A percentile compares a stretch with the other conserved stretches of the same genome.
Evolutionary conservation across 768 basidiomycete genomes (phyloP).

Genomic region (Hemileccinum impolitum): DNA sequence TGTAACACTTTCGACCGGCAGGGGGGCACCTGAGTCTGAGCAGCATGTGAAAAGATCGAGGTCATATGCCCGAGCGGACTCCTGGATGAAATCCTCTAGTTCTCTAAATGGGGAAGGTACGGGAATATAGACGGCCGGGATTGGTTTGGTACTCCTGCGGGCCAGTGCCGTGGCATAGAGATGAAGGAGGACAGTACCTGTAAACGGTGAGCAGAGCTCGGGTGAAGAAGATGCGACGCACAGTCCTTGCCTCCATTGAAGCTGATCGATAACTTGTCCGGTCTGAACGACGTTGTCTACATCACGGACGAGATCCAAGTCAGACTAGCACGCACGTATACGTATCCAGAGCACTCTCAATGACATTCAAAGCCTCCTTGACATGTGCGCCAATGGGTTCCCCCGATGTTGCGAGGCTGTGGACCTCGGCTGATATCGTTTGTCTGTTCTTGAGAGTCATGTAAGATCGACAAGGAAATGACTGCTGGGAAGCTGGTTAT

Average conservation of each 20-base stretch:
- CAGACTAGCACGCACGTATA: slow-evolving; percentile 64
- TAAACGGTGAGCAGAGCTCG: slow-evolving; percentile 2
- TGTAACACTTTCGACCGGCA: slow-evolving; percentile 46
- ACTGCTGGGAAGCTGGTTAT: slow-evolving; percentile 6
- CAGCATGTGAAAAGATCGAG: slow-evolving; percentile 62
- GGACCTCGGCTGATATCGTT: slow-evolving; percentile 56
- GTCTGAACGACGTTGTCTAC: slow-evolving; percentile 38
- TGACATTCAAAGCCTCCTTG: slow-evolving; percentile 77
- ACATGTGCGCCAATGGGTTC: slow-evolving; percentile 59
- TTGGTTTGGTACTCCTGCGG: slow-evolving; percentile 41
- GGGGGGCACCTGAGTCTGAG: slow-evolving; percentile 37
- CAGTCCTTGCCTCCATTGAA: slow-evolving; percentile 99
- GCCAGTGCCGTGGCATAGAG: slow-evolving; percentile 76
- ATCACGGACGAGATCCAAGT: slow-evolving; percentile 2
- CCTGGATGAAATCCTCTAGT: slow-evolving; percentile 80
- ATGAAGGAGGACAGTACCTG: slow-evolving; percentile 94
- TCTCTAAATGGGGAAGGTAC: slow-evolving; percentile 82
- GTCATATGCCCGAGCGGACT: slow-evolving; percentile 58
- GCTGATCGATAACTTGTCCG: slow-evolving; percentile 75
- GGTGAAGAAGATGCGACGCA: slow-evolving; percentile 35
- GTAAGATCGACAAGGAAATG: not conserved
- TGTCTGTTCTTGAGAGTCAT: slow-evolving; percentile 44
- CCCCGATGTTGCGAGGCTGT: slow-evolving; percentile 51
- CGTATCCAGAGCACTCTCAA: slow-evolving; percentile 70
- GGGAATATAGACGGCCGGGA: slow-evolving; percentile 82